Evolutionary conservation across 371 early-diverging fungal genomes (phyloP).

Genomic region (Coemansia sp.): DNA sequence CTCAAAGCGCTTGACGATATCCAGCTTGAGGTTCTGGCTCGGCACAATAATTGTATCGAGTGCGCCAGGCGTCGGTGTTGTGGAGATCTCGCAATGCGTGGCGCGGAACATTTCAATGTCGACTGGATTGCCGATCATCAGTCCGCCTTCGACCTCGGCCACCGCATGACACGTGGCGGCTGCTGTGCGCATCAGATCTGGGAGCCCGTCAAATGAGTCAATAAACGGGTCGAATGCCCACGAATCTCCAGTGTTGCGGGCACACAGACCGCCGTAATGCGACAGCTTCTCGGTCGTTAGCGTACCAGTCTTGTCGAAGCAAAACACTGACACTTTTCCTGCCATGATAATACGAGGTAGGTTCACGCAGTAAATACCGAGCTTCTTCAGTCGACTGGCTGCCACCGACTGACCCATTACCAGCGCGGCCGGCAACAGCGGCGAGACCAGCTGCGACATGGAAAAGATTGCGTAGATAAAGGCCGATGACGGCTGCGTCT

Average conservation of each 20-base stretch:
- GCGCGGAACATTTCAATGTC: slow-evolving; percentile 83
- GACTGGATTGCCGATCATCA: slow-evolving; percentile 83
- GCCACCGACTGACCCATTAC: slow-evolving; percentile 80
- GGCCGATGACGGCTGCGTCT: slow-evolving; percentile 58
- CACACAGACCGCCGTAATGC: slow-evolving; percentile 55
- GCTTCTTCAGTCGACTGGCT: slow-evolving; percentile 61
- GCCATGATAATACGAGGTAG: slow-evolving; percentile 82
- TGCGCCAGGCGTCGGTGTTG: slow-evolving; percentile 33
- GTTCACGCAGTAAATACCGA: slow-evolving; percentile 73
- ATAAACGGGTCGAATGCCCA: slow-evolving; percentile 21
- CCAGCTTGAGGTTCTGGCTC: slow-evolving; percentile 52
- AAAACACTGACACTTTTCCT: slow-evolving; percentile 86
- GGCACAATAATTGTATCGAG: slow-evolving; percentile 23
- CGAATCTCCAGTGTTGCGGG: slow-evolving; percentile 6
- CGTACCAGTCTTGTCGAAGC: slow-evolving; percentile 87
- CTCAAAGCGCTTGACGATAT: slow-evolving; percentile 75
- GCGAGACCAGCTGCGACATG: slow-evolving; percentile 68
- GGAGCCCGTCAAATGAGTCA: slow-evolving; percentile 22
- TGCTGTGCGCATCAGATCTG: slow-evolving; percentile 38
- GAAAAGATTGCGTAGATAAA: slow-evolving; percentile 66
- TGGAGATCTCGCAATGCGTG: slow-evolving; percentile 53
- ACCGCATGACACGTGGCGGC: slow-evolving; percentile 80
- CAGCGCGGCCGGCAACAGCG: slow-evolving; percentile 70
- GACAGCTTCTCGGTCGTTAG: slow-evolving; percentile 65
- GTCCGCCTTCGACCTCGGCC: slow-evolving; percentile 57